These are phyloP conservation scores for Seminavis robusta DNA, from an alignment of 108 stramenopile genomes.

Conservation along the genomic window DNA sequence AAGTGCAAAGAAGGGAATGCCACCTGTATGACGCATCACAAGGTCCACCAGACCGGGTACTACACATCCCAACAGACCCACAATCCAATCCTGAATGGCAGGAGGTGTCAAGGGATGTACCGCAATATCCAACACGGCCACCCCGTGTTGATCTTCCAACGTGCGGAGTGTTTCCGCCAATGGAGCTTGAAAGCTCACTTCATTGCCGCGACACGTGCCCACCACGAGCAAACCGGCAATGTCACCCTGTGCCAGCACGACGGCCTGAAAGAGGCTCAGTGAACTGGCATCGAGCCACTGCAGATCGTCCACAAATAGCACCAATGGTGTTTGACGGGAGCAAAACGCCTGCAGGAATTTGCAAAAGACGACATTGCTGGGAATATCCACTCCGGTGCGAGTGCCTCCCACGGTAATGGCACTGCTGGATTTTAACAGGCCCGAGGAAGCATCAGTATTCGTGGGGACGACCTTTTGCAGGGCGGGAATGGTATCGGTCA, in stretches of 20 bases:
- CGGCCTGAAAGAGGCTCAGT: too few relatives aligned
- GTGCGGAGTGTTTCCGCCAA: constrained; percentile 13
- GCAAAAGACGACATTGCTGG: constrained; percentile 5
- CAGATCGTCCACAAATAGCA: constrained; percentile 30
- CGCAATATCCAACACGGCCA: too few relatives aligned
- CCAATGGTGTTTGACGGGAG: constrained; percentile 7
- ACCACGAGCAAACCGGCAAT: constrained; percentile 12
- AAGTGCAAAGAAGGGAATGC: constrained; percentile 26
- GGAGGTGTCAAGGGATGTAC: too few relatives aligned
- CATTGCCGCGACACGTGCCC: constrained; percentile 23
- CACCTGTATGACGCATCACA: too few relatives aligned
- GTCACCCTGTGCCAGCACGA: background rate
- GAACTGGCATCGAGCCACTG: constrained; percentile 37
- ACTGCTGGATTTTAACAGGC: background rate
- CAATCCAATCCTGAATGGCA: too few relatives aligned
- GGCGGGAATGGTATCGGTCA: constrained; percentile 12
- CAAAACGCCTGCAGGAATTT: constrained; percentile 16
- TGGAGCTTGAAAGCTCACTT: constrained; percentile 7
- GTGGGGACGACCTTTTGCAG: too few relatives aligned
- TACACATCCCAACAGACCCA: too few relatives aligned
- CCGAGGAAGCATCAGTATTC: background rate
- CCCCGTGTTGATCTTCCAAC: constrained; percentile 10
- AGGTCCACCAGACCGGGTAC: too few relatives aligned
- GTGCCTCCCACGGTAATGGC: too few relatives aligned
- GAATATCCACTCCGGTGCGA: background rate